Conservation (phyloP, 2,329 filamentous ascomycete genomes). For the Periconia sp. region DNA sequence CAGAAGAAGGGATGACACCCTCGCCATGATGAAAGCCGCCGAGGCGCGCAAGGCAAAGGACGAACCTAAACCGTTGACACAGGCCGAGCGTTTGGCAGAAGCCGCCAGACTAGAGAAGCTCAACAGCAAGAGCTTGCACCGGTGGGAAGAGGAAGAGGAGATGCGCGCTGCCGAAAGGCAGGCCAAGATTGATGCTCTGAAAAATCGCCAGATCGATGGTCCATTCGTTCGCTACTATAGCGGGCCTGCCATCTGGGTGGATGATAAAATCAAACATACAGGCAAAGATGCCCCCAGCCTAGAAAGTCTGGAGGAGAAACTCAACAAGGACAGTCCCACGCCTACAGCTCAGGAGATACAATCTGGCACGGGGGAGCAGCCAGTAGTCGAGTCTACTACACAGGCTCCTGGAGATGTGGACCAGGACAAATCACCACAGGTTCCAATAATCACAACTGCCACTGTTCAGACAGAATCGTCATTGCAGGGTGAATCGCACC, state of each 20-base stretch:
- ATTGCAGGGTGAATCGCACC: conserved; percentile 7
- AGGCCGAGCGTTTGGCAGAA: conserved; percentile 80
- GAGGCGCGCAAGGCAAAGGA: conserved; percentile 67
- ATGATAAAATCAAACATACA: conserved; percentile 71
- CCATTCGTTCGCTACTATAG: conserved; percentile 93
- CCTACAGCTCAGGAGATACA: conserved; percentile 9
- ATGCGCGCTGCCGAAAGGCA: conserved; percentile 80
- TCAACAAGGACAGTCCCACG: conserved; percentile 30
- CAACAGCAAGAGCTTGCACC: conserved; percentile 86
- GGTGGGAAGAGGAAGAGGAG: conserved; percentile 93
- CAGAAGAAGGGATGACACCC: conserved; percentile 68
- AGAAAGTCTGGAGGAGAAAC: conserved; percentile 40
- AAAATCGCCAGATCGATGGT: conserved; percentile 82
- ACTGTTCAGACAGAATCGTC: conserved; percentile 14
- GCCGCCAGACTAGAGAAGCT: conserved; percentile 80
- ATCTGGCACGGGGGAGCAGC: conserved; percentile 5
- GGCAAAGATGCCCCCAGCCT: conserved; percentile 51
- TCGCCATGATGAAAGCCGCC: conserved; percentile 64
- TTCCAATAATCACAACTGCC: conserved; percentile 14
- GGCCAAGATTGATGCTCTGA: conserved; percentile 81
- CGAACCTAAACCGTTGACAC: conserved; percentile 81
- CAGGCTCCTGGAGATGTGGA: conserved; percentile 2
- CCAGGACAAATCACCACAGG: conserved; percentile 13
- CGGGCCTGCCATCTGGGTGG: conserved; percentile 80
- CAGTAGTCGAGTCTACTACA: conserved; percentile 4